Base-by-base conservation (phyloP, 345 rosid species). In the Tarenaya hassleriana region DNA sequence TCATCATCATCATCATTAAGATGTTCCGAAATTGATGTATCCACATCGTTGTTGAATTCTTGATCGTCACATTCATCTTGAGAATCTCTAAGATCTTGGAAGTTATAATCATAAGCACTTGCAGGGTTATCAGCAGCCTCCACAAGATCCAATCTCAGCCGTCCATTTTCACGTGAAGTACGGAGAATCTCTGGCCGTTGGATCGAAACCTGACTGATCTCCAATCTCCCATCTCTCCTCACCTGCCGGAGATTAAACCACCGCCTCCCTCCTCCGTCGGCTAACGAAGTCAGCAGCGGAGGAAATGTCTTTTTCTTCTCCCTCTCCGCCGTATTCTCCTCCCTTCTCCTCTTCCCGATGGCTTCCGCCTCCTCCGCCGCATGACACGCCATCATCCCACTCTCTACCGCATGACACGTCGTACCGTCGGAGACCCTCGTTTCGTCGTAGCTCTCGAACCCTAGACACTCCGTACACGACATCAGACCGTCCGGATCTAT, bases 381-480 rank as follows among this genome's bases (percentile, higher is more conserved):
- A 9, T 15, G 59, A 48, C 27, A 48, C 20, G 16, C 13, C 49
- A 27, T 39, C 46, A 24, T 35, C 7, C 7, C 13, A 0, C 17
- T 8, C 24, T 40, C 56, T 10, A 64, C 39, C 32, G 50, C 54
- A 16, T 33, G 10, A 13, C 52, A 34, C 4, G 12, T 58, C 18
- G 32, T 41, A 37, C 59, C 64, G n/a, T 67, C 76, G 12, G 80
- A 82, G 15, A 56, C 66, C 55, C 58, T 65, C 10, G 72, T 75
- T 57, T 78, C 84, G 32, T 78, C 81, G 7, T 67, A 84, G 59
- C 97, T 88, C 81, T 88, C 97, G 38, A 80, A 84, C 54, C 97
- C 97, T 11, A 88, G 66, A 58, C 86, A 78, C 79, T 88, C 97
- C 1, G 95, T 88, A 47, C 94, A 88, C 8, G 84, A 80, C 82